Conservation (phyloP, 2,329 filamentous ascomycete genomes). For the Phaeosphaeria sp. region DNA sequence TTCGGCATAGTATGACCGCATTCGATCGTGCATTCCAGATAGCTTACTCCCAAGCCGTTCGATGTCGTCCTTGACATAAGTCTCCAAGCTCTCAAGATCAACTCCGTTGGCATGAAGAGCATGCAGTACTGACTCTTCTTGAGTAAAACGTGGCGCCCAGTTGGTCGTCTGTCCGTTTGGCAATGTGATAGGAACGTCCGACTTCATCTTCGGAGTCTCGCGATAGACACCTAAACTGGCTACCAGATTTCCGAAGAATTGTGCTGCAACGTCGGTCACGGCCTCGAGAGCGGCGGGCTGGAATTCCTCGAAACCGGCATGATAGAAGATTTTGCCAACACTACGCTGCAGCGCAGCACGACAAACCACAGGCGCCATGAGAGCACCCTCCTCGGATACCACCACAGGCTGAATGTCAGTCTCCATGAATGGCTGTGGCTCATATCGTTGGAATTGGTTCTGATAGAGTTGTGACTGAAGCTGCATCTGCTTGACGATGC, state of each 20-base stretch:
- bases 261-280: slow-evolving; percentile 85
- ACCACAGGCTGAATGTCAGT: slow-evolving; percentile 88
- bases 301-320: slow-evolving; percentile 95
- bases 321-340: slow-evolving; percentile 93
- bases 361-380: slow-evolving; percentile 84
- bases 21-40: slow-evolving; percentile 85
- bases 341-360: slow-evolving; percentile 86
- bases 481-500: slow-evolving; percentile 99
- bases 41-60: slow-evolving; percentile 84
- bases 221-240: slow-evolving; percentile 81
- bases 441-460: slow-evolving; percentile 97
- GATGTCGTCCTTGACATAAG: slow-evolving; percentile 92
- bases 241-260: slow-evolving; percentile 87
- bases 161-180: slow-evolving; percentile 43
- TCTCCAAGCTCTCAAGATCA: slow-evolving; percentile 80
- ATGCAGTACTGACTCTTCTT: slow-evolving; percentile 87
- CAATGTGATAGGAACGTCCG: slow-evolving; percentile 45
- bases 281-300: slow-evolving; percentile 93
- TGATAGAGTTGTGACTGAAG: slow-evolving; percentile 97
- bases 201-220: slow-evolving; percentile 78
- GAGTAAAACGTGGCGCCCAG: slow-evolving; percentile 74
- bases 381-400: slow-evolving; percentile 83
- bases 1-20: slow-evolving; percentile 93
- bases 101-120: slow-evolving; percentile 84
- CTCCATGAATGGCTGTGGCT: slow-evolving; percentile 87